These are phyloP conservation scores for Arthrobotrys entomopaga DNA, from an alignment of 2,329 filamentous ascomycete genomes.

Conservation along the genomic window DNA sequence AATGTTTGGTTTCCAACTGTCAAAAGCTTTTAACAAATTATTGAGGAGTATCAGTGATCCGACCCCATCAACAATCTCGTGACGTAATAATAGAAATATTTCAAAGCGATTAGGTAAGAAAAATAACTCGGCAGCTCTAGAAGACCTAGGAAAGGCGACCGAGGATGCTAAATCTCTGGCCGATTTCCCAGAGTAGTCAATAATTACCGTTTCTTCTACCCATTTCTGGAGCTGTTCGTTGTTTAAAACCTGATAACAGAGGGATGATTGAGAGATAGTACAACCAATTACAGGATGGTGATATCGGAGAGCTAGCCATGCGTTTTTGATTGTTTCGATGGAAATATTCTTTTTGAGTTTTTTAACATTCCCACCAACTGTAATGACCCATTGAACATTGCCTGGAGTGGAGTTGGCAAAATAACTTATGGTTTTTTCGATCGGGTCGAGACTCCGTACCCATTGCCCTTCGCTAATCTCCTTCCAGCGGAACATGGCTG, in stretches of 20 bases:
- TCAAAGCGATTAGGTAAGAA: background rate
- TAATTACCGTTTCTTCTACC: conserved; percentile 9
- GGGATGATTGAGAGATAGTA: background rate
- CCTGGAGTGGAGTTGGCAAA: background rate
- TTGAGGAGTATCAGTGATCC: conserved; percentile 34
- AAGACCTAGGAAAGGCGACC: background rate
- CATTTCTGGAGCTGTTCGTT: background rate
- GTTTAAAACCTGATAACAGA: background rate
- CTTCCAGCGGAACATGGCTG: too few species aligned
- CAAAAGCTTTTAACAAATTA: too few species aligned
- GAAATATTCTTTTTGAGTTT: background rate
- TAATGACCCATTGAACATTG: background rate
- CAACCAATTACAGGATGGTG: conserved; percentile 19
- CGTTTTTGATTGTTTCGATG: background rate
- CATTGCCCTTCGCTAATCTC: background rate
- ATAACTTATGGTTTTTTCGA: background rate
- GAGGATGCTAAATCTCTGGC: background rate
- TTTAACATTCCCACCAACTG: background rate
- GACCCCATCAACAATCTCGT: conserved; percentile 27
- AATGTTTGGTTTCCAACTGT: too few species aligned
- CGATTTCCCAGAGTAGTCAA: background rate
- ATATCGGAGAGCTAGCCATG: conserved; percentile 12
- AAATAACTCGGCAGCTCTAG: conserved; percentile 6
- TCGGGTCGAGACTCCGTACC: background rate
- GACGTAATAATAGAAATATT: conserved; percentile 18